These are phyloP conservation scores for Pyrenophora teres DNA, from an alignment of 2,329 filamentous ascomycete genomes.

Conservation along the genomic window DNA sequence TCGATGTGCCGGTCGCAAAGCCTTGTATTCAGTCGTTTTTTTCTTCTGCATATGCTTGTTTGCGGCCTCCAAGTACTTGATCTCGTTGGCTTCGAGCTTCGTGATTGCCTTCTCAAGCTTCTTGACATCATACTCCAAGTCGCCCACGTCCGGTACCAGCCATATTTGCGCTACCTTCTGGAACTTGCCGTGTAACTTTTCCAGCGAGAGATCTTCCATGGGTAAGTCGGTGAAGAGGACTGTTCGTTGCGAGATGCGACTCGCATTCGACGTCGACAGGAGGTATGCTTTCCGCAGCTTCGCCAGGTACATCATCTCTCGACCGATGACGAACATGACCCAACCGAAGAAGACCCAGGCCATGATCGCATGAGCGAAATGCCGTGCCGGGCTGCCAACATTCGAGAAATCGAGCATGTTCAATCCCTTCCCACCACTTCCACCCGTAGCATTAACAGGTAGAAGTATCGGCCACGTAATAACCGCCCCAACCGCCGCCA, in stretches of 20 bases:
- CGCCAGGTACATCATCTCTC: slow-evolving; percentile 53
- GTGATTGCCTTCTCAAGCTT: slow-evolving; percentile 50
- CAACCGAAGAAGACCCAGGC: slow-evolving; percentile 51
- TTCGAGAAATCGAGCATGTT: slow-evolving; percentile 39
- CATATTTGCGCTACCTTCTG: slow-evolving; percentile 50
- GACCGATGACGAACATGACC: slow-evolving; percentile 52
- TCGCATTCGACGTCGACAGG: slow-evolving; percentile 50
- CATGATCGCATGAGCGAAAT: slow-evolving; percentile 52
- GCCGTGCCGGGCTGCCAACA: slow-evolving; percentile 33
- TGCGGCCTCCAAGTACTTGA: slow-evolving; percentile 40
- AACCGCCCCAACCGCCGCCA: slow-evolving; percentile 50
- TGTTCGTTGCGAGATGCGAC: slow-evolving; percentile 53
- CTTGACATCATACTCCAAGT: slow-evolving; percentile 50
- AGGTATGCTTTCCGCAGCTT: slow-evolving; percentile 55
- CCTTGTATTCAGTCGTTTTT: slow-evolving; percentile 71
- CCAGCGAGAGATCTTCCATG: slow-evolving; percentile 44
- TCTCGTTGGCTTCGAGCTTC: slow-evolving; percentile 52
- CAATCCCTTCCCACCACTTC: slow-evolving; percentile 43
- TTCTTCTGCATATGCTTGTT: slow-evolving; percentile 7
- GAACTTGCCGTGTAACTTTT: slow-evolving; percentile 47
- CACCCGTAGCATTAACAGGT: slow-evolving; percentile 52
- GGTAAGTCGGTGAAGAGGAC: slow-evolving; percentile 56
- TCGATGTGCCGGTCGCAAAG: slow-evolving; percentile 49
- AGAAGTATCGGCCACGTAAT: slow-evolving; percentile 55
- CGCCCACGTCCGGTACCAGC: slow-evolving; percentile 53